Evolutionary conservation across 768 basidiomycete species (phyloP).

Genomic region (Lentinus tigrinus): DNA sequence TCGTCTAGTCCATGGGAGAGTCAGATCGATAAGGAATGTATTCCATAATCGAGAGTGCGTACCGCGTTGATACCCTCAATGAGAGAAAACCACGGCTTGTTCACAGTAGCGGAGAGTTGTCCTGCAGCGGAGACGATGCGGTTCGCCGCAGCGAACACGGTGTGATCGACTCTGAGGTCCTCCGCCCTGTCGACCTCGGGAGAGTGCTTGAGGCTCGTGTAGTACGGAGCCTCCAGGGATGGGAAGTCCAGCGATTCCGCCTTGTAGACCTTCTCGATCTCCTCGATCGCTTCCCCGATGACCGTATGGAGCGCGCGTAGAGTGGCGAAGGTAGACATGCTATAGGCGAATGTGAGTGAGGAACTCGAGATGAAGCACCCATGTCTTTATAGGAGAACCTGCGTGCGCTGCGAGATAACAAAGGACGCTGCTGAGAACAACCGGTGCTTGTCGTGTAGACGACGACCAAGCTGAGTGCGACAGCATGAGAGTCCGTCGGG

Average conservation of each 20-base stretch:
- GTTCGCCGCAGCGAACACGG: conserved; percentile 38
- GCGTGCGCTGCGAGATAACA: no score
- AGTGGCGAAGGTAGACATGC: conserved; percentile 47
- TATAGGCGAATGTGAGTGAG: background rate
- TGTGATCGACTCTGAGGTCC: background rate
- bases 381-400: no score
- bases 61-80: conserved; percentile 45
- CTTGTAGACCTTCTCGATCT: conserved; percentile 55
- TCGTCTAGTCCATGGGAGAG: conserved; percentile 45
- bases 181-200: conserved; percentile 1
- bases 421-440: no score
- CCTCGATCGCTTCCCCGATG: conserved; percentile 63
- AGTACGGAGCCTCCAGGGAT: conserved; percentile 22
- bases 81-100: conserved; percentile 62
- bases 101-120: conserved; percentile 64
- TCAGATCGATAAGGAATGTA: conserved; percentile 25
- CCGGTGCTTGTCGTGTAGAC: no score
- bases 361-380: no score
- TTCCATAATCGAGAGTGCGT: background rate
- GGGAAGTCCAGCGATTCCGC: conserved; percentile 23
- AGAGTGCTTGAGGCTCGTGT: conserved; percentile 1
- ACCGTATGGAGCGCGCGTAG: conserved; percentile 63
- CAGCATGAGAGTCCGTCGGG: no score
- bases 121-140: conserved; percentile 66
- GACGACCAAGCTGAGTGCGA: no score